These are phyloP conservation scores for Coleophoma eucalyptorum DNA, from an alignment of 2,329 filamentous ascomycete genomes.

Conservation along the genomic window DNA sequence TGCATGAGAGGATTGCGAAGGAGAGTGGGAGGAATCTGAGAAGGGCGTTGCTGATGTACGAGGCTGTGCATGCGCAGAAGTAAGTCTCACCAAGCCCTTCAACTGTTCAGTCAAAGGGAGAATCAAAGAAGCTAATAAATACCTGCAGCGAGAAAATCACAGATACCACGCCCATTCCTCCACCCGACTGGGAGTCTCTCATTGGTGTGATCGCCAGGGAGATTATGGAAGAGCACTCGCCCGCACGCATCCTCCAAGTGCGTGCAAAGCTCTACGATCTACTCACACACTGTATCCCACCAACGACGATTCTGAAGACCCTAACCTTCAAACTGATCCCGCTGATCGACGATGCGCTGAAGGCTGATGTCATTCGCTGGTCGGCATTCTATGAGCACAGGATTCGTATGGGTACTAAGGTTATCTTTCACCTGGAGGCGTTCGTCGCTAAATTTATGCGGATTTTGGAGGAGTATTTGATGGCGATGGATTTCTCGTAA, in stretches of 20 bases:
- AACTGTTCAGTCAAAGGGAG: neutral
- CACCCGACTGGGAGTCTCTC: constrained; percentile 94
- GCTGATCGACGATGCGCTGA: constrained; percentile 83
- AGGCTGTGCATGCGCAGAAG: constrained; percentile 97
- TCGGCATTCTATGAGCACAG: constrained; percentile 96
- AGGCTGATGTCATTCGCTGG: constrained; percentile 92
- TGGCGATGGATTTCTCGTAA: constrained; percentile 72
- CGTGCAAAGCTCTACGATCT: constrained; percentile 95
- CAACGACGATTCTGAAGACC: constrained; percentile 90
- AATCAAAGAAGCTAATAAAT: constrained; percentile 24
- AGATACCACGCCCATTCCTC: constrained; percentile 84
- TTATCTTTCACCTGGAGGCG: constrained; percentile 96
- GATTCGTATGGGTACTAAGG: constrained; percentile 86
- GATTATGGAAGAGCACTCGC: constrained; percentile 91
- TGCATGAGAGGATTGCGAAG: constrained; percentile 82
- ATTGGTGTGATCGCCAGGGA: constrained; percentile 88
- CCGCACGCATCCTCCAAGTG: constrained; percentile 80
- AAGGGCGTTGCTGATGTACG: constrained; percentile 90
- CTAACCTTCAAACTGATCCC: constrained; percentile 90
- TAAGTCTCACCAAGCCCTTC: constrained; percentile 40
- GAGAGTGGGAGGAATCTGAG: constrained; percentile 90
- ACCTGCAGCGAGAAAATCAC: constrained; percentile 76
- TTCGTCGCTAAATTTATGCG: constrained; percentile 99
- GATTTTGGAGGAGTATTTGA: constrained; percentile 84
- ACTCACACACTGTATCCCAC: constrained; percentile 93